Evolutionary conservation across 257 asterid species (phyloP), one percentile per base, ranked within the genome.

Genomic region (Rauvolfia tetraphylla): DNA sequence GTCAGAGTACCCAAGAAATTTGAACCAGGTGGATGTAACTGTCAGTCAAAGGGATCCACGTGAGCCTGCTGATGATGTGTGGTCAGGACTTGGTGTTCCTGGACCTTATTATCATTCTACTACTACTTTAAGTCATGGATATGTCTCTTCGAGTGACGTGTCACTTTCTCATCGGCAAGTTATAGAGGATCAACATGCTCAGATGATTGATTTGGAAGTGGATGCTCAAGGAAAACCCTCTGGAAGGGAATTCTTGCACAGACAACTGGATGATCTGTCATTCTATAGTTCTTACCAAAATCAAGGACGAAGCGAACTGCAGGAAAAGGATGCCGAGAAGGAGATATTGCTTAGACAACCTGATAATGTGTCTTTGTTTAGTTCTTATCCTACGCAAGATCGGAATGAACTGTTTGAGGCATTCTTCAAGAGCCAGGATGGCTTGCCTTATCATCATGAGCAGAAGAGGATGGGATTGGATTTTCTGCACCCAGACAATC

Each of bases 391-490:
- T 59, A 81, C 81, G 74, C 90, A 84, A 79, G 86, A 85, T 73
- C 86, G 87, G 67, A 89, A 81, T 67, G 98, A 89, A 78, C 78
- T 87, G 56, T 86, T 89, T 73, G 93, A 90, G 34, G 82, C 98
- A 34, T 82, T 90, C 46, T 80, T 87, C 79, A 90, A 87, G 85
- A 84, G 79, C 58, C 90, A 82, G 83, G 84, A 79, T 79, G 80
- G 81, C 70, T 78, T 85, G 76, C 63, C 91, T 51, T 86, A 83
- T 79, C 90, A 87, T 77, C 88, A 84, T 51, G 90, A 82, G 49
- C 92, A 82, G 82, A 88, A 85, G 77, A 91, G 86, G 61, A 33
- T 81, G 61, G 92, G 86, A 31, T 71, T 90, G 82, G 87, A 83
- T 31, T 88, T 87, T 76, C 91, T 86, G 75, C 83, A 85, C 3